These are phyloP conservation scores for Candida ovalis DNA, from an alignment of 805 yeast genomes.

Conservation along the genomic window DNA sequence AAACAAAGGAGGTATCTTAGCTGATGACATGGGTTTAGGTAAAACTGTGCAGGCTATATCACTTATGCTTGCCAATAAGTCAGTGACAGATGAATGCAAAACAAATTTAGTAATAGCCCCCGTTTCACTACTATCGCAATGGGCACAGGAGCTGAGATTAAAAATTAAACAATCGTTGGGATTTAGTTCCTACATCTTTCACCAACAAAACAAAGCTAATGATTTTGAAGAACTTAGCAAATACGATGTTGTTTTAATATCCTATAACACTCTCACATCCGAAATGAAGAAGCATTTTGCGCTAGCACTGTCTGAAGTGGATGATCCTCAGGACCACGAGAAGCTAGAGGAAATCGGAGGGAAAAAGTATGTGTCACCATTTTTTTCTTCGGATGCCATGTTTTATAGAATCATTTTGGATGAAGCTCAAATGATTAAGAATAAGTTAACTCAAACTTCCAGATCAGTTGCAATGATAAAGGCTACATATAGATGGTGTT, in stretches of 20 bases:
- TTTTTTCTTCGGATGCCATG: constrained; percentile 45
- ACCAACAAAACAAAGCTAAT: constrained; percentile 40
- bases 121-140: constrained; percentile 78
- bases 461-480: constrained; percentile 41
- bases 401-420: constrained; percentile 53
- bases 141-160: constrained; percentile 79
- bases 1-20: constrained; percentile 64
- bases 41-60: constrained; percentile 71
- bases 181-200: constrained; percentile 57
- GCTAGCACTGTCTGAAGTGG: constrained; percentile 32
- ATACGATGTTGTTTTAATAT: constrained; percentile 74
- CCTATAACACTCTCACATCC: constrained; percentile 73
- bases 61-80: constrained; percentile 46
- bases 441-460: constrained; percentile 45
- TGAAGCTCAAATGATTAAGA: constrained; percentile 55
- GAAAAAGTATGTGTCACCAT: constrained; percentile 56
- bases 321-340: constrained; percentile 21
- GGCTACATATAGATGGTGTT: constrained; percentile 42
- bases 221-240: constrained; percentile 43
- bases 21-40: constrained; percentile 84
- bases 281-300: constrained; percentile 69
- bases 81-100: constrained; percentile 32
- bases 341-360: constrained; percentile 39
- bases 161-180: constrained; percentile 31
- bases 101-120: constrained; percentile 86